Evolutionary conservation across 176 grass and related monocot species (phyloP).

Genomic region (Musa itinerans): DNA sequence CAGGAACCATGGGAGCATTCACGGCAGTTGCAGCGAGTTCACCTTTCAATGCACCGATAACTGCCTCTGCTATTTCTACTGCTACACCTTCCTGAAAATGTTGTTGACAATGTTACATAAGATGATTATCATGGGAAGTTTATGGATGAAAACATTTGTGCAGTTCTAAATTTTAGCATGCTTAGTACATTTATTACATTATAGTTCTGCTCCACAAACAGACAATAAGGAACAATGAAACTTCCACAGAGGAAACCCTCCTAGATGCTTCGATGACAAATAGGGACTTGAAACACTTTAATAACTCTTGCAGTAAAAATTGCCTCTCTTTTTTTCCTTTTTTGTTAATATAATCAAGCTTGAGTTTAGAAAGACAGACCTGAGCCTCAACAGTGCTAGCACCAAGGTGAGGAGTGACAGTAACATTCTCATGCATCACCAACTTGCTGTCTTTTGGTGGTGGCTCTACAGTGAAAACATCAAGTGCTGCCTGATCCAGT

Average conservation of each 20-base stretch:
- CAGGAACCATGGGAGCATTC: slow-evolving; percentile 18
- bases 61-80: slow-evolving; percentile 18
- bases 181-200: neutral
- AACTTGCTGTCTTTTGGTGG: slow-evolving; percentile 11
- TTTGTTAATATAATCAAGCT: too few species aligned
- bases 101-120: neutral
- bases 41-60: slow-evolving; percentile 15
- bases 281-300: neutral
- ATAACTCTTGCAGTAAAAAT: too few species aligned
- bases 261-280: neutral
- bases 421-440: slow-evolving; percentile 15
- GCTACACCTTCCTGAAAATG: slow-evolving; percentile 16
- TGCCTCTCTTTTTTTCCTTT: too few species aligned
- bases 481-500: slow-evolving; percentile 17
- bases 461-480: slow-evolving; percentile 8
- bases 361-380: slow-evolving; percentile 2
- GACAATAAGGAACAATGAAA: neutral
- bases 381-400: slow-evolving; percentile 21
- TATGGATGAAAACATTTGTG: neutral
- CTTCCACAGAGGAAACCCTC: neutral
- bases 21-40: slow-evolving; percentile 17
- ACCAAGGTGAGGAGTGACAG: slow-evolving; percentile 15
- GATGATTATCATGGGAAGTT: neutral
- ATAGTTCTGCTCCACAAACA: neutral
- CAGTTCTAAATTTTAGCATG: neutral